Evolutionary conservation across 768 basidiomycete genomes (phyloP).

Genomic region (Scleroderma citrinum): DNA sequence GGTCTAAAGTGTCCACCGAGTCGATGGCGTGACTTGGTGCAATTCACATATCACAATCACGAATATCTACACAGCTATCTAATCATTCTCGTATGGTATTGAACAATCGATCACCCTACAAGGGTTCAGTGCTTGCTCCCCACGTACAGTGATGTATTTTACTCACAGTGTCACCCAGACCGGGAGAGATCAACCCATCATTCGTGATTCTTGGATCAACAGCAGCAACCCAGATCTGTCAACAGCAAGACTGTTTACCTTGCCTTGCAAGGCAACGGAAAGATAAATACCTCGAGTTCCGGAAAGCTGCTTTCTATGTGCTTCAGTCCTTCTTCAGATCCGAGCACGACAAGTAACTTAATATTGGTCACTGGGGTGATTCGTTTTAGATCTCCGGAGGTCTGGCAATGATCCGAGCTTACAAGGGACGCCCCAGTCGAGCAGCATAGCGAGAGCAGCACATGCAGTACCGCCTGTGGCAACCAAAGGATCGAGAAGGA

Average conservation of each 20-base stretch:
- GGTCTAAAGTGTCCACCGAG: conserved; percentile 10
- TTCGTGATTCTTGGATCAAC: conserved; percentile 67
- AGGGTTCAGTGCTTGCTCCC: not conserved
- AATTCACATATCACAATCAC: not conserved
- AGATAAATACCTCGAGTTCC: conserved; percentile 61
- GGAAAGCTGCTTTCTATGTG: conserved; percentile 65
- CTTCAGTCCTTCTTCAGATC: conserved; percentile 65
- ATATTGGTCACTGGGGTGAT: conserved; percentile 51
- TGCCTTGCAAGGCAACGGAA: not conserved
- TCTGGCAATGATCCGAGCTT: conserved; percentile 12
- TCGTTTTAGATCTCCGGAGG: not conserved
- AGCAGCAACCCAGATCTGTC: conserved; percentile 81
- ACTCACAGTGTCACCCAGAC: conserved; percentile 84
- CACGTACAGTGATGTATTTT: not conserved
- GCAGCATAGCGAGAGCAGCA: conserved; percentile 82
- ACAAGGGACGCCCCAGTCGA: conserved; percentile 79
- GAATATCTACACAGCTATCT: too few relatives aligned
- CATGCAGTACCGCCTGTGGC: conserved; percentile 92
- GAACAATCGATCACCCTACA: conserved; percentile 80
- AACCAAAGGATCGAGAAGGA: conserved; percentile 85
- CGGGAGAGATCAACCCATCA: conserved; percentile 82
- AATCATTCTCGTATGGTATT: conserved; percentile 48
- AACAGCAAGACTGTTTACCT: conserved; percentile 1
- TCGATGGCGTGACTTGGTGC: not conserved
- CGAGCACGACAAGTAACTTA: conserved; percentile 80